Evolutionary conservation across 345 rosid genomes (phyloP), one percentile per base, ranked within the genome.

Genomic region (Reutealis trisperma): DNA sequence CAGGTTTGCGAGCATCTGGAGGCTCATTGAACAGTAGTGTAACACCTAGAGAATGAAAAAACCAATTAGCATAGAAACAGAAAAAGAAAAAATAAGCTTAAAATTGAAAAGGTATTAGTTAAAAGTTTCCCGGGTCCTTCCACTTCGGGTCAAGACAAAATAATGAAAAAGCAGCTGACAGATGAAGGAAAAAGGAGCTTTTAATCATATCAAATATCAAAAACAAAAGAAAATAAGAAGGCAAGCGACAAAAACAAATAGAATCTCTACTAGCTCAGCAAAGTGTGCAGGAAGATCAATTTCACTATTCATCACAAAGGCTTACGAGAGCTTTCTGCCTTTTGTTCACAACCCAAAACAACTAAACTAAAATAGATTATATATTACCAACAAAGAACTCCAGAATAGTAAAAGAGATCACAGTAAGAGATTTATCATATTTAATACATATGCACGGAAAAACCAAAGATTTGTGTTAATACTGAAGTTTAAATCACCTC

Each of bases 21-120:
- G 98, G 98, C 90, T 96, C 97, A 83, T 61, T 87, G 85, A 92
- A 96, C 78, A 96, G 90, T 80, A 96, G 77, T 0, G 98, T 85
- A 75, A 96, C 88, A 82, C 98, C 98, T 92, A 80, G 67, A 75
- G 72, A 68, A 71, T 27, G 30, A 37, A 4, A 19, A 60, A 51
- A 30, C 27, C 25, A 63, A 68, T n/a, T 60, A 72, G 67, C 67
- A 67, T 72, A 57, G 30, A 44, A 71, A n/a, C 21, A 25, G 6
- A 55, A 63, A 70, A 22, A 19, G 67, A 22, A 63, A 21, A 52
- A 66, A 18, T 15, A 42, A 4, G 9, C 45, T 37, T 32, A 8
- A 25, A 49, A 5, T 32, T 15, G n/a, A 18, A 64, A 2, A 19
- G 1, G 12, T 58, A 16, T 49, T 47, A n/a, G 61, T 18, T 27